phyloP scores from a whole-genome alignment of 345 rosid species.

The Trapa incisa region DNA sequence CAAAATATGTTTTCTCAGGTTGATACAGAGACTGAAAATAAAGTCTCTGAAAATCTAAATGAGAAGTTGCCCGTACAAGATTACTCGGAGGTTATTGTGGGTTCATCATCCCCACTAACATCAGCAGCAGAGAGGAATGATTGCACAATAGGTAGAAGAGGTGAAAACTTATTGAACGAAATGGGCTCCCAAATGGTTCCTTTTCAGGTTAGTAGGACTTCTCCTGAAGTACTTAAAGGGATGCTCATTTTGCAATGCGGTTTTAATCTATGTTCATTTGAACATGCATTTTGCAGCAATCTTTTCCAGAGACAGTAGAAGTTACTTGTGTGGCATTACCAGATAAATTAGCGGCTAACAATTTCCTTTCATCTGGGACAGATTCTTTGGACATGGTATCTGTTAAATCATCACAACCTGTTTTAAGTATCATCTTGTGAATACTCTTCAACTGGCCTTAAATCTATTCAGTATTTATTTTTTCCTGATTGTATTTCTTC shows the following conservation, averaged over 20 bases:
- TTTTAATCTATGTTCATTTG: not conserved
- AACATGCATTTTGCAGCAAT: not conserved
- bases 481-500: not conserved
- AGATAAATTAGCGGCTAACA: not conserved
- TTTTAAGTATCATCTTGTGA: not conserved
- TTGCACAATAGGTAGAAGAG: not conserved
- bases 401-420: not conserved
- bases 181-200: not conserved
- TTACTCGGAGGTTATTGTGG: not conserved
- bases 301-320: not conserved
- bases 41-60: not conserved
- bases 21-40: not conserved
- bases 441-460: not conserved
- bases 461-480: not conserved
- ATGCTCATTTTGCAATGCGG: not conserved
- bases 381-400: not conserved
- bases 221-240: not conserved
- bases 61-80: not conserved
- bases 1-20: not conserved
- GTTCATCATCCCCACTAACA: not conserved
- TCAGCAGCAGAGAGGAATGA: not conserved
- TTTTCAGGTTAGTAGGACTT: not conserved
- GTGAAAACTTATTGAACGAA: not conserved
- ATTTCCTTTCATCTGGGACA: not conserved
- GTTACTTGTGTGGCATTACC: not conserved